A percentile compares a stretch with the other conserved stretches of the same genome.
Conservation (phyloP, 139 green algal genomes). For the Haematococcus lacustris region DNA sequence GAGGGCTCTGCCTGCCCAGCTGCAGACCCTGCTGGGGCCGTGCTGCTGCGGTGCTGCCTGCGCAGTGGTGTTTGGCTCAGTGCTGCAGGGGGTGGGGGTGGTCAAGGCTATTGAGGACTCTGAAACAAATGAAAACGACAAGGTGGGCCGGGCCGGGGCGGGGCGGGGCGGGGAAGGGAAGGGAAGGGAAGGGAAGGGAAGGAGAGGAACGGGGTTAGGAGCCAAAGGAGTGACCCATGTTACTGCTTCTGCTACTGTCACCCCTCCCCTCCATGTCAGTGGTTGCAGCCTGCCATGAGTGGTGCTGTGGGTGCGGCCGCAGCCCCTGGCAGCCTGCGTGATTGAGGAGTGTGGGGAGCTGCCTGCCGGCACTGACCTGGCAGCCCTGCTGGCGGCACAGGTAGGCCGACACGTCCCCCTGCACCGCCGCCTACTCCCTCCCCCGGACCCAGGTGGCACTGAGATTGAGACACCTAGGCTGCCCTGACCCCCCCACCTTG, state of each 20-base stretch:
- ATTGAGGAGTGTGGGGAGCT: constrained; percentile 41
- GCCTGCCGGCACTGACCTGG: neutral
- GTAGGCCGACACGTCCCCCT: neutral
- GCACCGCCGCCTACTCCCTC: neutral
- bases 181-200: too few species aligned
- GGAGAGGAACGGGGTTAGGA: too few species aligned
- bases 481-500: too few species aligned
- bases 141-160: neutral
- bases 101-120: constrained; percentile 40
- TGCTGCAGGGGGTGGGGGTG: constrained; percentile 41
- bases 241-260: too few species aligned
- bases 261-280: neutral
- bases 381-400: neutral
- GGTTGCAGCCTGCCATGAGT: constrained; percentile 4
- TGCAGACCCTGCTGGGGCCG: neutral
- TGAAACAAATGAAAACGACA: constrained; percentile 26
- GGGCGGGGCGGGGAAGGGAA: too few species aligned
- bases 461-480: too few species aligned
- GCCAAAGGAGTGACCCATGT: too few species aligned
- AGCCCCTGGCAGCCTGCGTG: constrained; percentile 18
- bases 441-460: neutral
- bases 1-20: neutral
- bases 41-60: neutral
- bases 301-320: neutral
- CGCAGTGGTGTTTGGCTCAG: constrained; percentile 59